Conservation (phyloP, 192 early-diverging fungal genomes). For the Chytriomyces sp. region DNA sequence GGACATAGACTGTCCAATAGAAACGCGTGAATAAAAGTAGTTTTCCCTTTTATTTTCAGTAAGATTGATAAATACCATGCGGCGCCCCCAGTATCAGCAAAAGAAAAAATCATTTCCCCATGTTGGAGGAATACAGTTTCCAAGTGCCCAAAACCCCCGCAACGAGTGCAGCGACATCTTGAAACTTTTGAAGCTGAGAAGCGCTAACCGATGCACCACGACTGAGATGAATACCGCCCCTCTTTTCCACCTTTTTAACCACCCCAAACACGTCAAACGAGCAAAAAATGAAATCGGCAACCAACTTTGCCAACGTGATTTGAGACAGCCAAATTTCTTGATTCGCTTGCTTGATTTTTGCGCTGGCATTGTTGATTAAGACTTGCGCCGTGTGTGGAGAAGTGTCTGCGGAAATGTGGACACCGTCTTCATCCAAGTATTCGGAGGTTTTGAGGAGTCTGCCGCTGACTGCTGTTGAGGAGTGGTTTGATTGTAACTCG, state of each 20-base stretch:
- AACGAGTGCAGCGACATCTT: constrained; percentile 46
- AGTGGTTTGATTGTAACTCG: constrained; percentile 6
- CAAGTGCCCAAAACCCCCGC: constrained; percentile 57
- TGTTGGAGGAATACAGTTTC: constrained; percentile 50
- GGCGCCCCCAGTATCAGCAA: no score
- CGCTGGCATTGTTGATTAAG: background rate
- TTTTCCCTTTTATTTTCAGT: no score
- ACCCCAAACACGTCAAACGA: constrained; percentile 53
- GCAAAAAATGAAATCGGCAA: constrained; percentile 78
- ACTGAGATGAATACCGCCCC: background rate
- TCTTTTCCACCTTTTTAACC: constrained; percentile 13
- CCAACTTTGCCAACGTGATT: constrained; percentile 67
- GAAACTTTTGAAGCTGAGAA: constrained; percentile 23
- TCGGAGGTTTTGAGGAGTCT: background rate
- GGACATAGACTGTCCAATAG: constrained; percentile 54
- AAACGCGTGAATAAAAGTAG: background rate
- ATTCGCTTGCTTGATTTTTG: constrained; percentile 33
- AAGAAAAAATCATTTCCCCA: background rate
- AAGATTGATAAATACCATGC: no score
- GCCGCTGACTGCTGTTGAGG: background rate
- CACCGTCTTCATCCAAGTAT: constrained; percentile 10
- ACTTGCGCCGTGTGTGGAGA: background rate
- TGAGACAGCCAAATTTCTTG: constrained; percentile 60
- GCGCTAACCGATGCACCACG: background rate
- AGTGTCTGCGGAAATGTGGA: constrained; percentile 9